phyloP scores from a whole-genome alignment of 2,329 filamentous ascomycete genomes.

The Penicillium hesseltinei region DNA sequence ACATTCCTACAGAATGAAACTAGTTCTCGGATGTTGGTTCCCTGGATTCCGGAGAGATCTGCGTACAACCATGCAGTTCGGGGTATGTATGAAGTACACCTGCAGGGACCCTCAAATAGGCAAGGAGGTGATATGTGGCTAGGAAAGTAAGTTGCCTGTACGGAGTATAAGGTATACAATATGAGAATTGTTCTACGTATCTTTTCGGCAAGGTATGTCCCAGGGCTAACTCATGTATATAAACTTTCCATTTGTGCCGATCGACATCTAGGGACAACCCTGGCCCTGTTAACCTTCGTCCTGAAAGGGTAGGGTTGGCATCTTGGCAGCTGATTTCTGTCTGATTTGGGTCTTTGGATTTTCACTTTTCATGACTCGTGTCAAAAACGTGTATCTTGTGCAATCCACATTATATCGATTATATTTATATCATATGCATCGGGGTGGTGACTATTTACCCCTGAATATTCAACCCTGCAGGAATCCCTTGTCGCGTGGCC shows the following conservation, averaged over 20 bases:
- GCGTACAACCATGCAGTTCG: slow-evolving; percentile 7
- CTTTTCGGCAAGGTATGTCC: slow-evolving; percentile 1
- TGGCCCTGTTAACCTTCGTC: background rate
- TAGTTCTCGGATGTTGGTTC: slow-evolving; percentile 5
- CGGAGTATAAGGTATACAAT: background rate
- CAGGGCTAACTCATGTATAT: background rate
- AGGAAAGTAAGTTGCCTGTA: background rate
- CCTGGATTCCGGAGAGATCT: slow-evolving; percentile 9
- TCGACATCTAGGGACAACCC: background rate
- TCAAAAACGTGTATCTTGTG: background rate
- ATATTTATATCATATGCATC: background rate
- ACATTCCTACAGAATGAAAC: slow-evolving; percentile 10
- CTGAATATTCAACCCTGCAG: slow-evolving; percentile 17
- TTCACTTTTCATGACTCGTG: slow-evolving; percentile 6
- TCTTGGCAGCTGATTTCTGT: slow-evolving; percentile 1
- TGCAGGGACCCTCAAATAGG: slow-evolving; percentile 8
- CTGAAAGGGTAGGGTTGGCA: background rate
- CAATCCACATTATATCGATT: background rate
- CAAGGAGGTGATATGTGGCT: slow-evolving; percentile 4
- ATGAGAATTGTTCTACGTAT: background rate
- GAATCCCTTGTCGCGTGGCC: slow-evolving; percentile 27
- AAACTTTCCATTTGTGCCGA: slow-evolving; percentile 1
- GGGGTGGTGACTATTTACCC: background rate
- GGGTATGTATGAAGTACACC: slow-evolving; percentile 3
- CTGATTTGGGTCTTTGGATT: background rate